A percentile compares a stretch with the other conserved stretches of the same genome.
phyloP scores from a whole-genome alignment of 2,329 filamentous ascomycete genomes.

The Penicillium polonicum region DNA sequence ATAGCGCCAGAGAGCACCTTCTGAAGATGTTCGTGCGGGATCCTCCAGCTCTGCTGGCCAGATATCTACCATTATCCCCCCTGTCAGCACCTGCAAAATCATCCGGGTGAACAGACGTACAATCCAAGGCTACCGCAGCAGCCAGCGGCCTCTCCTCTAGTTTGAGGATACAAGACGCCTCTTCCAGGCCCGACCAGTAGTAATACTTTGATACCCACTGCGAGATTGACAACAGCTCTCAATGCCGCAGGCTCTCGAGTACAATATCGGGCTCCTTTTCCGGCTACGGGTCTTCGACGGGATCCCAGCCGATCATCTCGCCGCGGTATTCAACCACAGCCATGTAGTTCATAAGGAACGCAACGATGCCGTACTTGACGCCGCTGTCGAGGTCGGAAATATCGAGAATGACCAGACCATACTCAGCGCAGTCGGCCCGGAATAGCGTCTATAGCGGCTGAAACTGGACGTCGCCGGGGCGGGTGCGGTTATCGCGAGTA shows the following conservation, averaged over 20 bases:
- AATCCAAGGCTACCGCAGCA: slow-evolving; percentile 13
- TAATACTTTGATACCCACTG: slow-evolving; percentile 5
- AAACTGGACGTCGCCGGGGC: slow-evolving; percentile 18
- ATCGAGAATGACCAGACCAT: slow-evolving; percentile 18
- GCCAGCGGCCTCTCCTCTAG: too few relatives aligned
- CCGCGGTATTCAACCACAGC: not conserved
- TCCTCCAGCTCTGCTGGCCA: not conserved
- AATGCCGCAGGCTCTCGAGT: slow-evolving; percentile 11
- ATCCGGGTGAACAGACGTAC: slow-evolving; percentile 10
- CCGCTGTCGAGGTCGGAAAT: slow-evolving; percentile 18
- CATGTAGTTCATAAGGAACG: slow-evolving; percentile 15
- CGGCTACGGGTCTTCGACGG: slow-evolving; percentile 15
- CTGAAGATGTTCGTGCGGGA: too few relatives aligned
- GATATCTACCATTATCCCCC: slow-evolving; percentile 13
- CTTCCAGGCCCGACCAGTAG: too few relatives aligned
- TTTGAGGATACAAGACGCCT: too few relatives aligned
- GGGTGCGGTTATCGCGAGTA: not conserved
- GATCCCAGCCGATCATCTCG: slow-evolving; percentile 11
- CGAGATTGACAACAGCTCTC: slow-evolving; percentile 14
- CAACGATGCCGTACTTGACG: slow-evolving; percentile 16
- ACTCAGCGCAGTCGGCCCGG: slow-evolving; percentile 15
- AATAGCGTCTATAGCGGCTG: slow-evolving; percentile 18
- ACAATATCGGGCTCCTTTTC: slow-evolving; percentile 14
- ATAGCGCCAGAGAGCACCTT: too few relatives aligned
- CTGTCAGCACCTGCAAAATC: slow-evolving; percentile 6